Conservation (phyloP, 768 basidiomycete genomes). For the Pholiota microspora region DNA sequence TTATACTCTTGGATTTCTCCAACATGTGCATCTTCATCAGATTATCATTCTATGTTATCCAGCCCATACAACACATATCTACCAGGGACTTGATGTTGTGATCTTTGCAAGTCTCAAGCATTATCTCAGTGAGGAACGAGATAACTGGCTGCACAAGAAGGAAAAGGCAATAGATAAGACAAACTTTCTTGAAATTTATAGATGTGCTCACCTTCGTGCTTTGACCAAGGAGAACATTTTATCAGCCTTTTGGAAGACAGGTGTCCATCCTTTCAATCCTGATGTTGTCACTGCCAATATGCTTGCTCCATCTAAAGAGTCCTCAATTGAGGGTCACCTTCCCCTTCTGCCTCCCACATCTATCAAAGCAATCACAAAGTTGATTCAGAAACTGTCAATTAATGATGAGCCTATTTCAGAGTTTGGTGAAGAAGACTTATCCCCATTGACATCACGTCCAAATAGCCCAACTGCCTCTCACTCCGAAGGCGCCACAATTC, state of each 20-base stretch:
- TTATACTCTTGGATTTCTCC: conserved; percentile 34
- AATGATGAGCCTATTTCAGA: neutral
- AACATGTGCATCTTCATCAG: conserved; percentile 30
- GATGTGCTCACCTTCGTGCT: conserved; percentile 26
- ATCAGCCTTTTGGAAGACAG: conserved; percentile 36
- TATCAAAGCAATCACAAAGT: neutral
- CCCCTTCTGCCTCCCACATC: conserved; percentile 7
- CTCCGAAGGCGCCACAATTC: neutral
- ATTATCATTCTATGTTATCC: conserved; percentile 47
- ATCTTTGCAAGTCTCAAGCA: conserved; percentile 27
- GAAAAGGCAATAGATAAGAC: conserved; percentile 26
- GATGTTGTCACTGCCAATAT: conserved; percentile 27
- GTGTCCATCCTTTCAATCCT: conserved; percentile 35
- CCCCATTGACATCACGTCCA: neutral
- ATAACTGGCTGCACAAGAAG: conserved; percentile 13
- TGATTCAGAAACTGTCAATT: neutral
- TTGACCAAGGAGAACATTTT: conserved; percentile 31
- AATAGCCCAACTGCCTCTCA: neutral
- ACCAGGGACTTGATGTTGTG: conserved; percentile 43
- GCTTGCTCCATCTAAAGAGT: conserved; percentile 34
- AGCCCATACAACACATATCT: conserved; percentile 41
- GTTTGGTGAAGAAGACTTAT: neutral
- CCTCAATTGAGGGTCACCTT: conserved; percentile 19
- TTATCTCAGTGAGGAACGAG: conserved; percentile 16
- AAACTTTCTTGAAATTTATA: conserved; percentile 36